Percentiles rank a stretch among this genome's conserved stretches.
Conservation (phyloP, 177 flowering plant genomes). For the Vitis hybrid region DNA sequence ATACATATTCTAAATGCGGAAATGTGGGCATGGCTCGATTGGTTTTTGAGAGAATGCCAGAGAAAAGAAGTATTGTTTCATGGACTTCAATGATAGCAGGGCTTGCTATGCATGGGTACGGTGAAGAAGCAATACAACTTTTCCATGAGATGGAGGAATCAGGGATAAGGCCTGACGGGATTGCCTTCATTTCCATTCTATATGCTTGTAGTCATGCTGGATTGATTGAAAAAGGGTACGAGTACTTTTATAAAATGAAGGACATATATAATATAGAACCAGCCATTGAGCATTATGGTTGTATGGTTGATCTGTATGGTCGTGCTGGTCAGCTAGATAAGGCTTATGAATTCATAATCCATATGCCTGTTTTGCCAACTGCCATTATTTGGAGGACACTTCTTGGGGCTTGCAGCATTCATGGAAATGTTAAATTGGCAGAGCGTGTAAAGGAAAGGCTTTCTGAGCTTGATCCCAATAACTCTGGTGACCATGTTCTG, state of each 20-base stretch:
- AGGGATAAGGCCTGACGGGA: slow-evolving; percentile 57
- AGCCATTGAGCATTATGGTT: slow-evolving; percentile 77
- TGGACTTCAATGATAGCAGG: slow-evolving; percentile 80
- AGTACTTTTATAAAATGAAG: slow-evolving; percentile 52
- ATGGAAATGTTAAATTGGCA: slow-evolving; percentile 60
- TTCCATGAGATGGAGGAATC: slow-evolving; percentile 58
- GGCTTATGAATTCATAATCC: slow-evolving; percentile 56
- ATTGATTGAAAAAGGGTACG: slow-evolving; percentile 53
- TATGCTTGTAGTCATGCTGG: slow-evolving; percentile 92
- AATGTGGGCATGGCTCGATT: slow-evolving; percentile 53
- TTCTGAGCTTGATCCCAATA: slow-evolving; percentile 56
- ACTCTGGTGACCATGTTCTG: slow-evolving; percentile 67
- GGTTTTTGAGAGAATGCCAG: slow-evolving; percentile 59
- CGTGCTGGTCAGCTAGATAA: slow-evolving; percentile 63
- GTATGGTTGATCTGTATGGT: slow-evolving; percentile 83
- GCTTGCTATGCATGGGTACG: slow-evolving; percentile 75
- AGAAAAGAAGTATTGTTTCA: slow-evolving; percentile 46
- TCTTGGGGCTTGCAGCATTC: slow-evolving; percentile 85
- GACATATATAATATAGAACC: slow-evolving; percentile 49
- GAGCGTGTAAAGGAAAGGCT: slow-evolving; percentile 49
- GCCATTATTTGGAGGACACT: slow-evolving; percentile 76
- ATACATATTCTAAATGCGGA: slow-evolving; percentile 72
- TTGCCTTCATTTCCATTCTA: slow-evolving; percentile 60
- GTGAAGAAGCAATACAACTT: slow-evolving; percentile 50
- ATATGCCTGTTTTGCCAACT: slow-evolving; percentile 66